Conservation (phyloP, 257 asterid genomes). For the Perilla frutescens region DNA sequence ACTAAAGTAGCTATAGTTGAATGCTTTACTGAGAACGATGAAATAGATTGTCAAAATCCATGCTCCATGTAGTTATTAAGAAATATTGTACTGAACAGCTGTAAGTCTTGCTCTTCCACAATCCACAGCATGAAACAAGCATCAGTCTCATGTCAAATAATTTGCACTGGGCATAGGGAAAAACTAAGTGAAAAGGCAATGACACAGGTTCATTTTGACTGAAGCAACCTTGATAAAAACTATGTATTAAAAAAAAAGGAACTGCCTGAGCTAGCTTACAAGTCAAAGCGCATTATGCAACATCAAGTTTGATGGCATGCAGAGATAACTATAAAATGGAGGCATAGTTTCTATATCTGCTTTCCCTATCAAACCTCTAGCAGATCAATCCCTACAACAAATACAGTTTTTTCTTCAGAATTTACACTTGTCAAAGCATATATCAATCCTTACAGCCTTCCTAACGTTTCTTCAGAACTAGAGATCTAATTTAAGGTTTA, state of each 20-base stretch:
- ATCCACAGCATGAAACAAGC: slow-evolving; percentile 4
- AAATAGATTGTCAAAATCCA: neutral
- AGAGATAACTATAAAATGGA: neutral
- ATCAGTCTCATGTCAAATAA: neutral
- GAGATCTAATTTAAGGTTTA: slow-evolving; percentile 12
- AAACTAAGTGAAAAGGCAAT: neutral
- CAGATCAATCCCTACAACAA: neutral
- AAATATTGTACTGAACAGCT: slow-evolving; percentile 9
- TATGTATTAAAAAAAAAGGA: neutral
- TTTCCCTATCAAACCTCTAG: neutral
- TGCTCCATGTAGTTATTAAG: slow-evolving; percentile 3
- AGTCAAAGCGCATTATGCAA: slow-evolving; percentile 13
- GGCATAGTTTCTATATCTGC: neutral
- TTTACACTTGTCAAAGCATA: neutral
- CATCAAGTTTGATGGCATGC: slow-evolving; percentile 25
- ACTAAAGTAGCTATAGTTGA: neutral
- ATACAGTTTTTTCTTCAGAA: neutral
- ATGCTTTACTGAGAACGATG: neutral
- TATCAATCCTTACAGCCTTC: neutral
- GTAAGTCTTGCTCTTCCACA: neutral
- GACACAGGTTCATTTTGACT: neutral
- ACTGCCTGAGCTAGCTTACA: slow-evolving; percentile 1
- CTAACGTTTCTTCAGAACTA: slow-evolving; percentile 5
- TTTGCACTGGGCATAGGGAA: neutral
- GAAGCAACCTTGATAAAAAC: slow-evolving; percentile 14